These are phyloP conservation scores for Hypomontagnella submonticulosa DNA, from an alignment of 495 filamentous ascomycete species.

Conservation along the genomic window DNA sequence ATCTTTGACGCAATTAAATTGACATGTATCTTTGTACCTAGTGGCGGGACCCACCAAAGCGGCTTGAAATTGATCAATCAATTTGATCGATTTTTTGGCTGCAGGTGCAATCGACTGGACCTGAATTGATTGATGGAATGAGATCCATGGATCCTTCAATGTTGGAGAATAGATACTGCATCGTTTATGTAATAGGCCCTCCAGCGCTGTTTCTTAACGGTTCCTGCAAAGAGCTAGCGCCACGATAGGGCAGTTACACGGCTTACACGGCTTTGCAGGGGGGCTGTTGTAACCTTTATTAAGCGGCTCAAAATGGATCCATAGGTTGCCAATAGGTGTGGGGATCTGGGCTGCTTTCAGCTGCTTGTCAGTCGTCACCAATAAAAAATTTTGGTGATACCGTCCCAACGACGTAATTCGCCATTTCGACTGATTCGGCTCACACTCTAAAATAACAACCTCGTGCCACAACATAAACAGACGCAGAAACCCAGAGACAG, in stretches of 20 bases:
- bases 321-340: conserved; percentile 8
- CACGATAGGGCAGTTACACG: conserved; percentile 7
- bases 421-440: conserved; percentile 2
- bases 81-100: neutral
- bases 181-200: conserved; percentile 25
- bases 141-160: too few species aligned
- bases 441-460: conserved; percentile 14
- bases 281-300: conserved; percentile 19
- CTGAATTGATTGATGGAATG: conserved; percentile 1
- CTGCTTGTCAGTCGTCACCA: conserved; percentile 35
- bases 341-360: conserved; percentile 23
- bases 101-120: conserved; percentile 3
- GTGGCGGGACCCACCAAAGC: conserved; percentile 26
- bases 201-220: neutral
- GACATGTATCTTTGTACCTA: neutral
- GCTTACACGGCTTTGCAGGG: neutral
- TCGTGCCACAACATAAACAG: neutral
- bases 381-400: conserved; percentile 21
- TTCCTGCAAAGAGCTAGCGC: conserved; percentile 26
- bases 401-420: conserved; percentile 4
- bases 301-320: conserved; percentile 39
- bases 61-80: conserved; percentile 8
- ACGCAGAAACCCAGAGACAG: neutral
- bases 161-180: conserved; percentile 7
- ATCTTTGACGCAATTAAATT: neutral